Percentiles rank a stretch among this genome's conserved stretches.
These are phyloP conservation scores for Penicillium argentinense DNA, from an alignment of 495 filamentous ascomycete genomes.

Conservation along the genomic window DNA sequence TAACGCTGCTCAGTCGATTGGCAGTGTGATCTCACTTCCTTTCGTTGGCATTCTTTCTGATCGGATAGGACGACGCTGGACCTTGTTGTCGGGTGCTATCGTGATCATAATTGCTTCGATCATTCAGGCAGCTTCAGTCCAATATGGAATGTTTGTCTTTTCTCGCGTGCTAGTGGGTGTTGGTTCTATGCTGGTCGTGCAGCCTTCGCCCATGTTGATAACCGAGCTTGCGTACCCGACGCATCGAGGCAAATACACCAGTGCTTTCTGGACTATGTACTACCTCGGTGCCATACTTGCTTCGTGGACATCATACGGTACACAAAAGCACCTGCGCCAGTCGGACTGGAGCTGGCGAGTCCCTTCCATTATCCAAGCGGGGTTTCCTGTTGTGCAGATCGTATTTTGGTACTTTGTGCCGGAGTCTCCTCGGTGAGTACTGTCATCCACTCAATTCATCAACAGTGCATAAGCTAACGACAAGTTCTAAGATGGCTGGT, in stretches of 20 bases:
- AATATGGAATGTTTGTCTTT: conserved; percentile 31
- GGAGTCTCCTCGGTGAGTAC: conserved; percentile 41
- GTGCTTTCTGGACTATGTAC: conserved; percentile 54
- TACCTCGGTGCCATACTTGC: conserved; percentile 55
- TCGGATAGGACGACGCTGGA: conserved; percentile 14
- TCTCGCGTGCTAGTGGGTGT: conserved; percentile 33
- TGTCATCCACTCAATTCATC: neutral
- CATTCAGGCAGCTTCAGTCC: conserved; percentile 27
- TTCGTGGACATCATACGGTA: conserved; percentile 30
- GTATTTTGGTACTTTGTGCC: conserved; percentile 41
- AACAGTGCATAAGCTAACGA: too few relatives aligned
- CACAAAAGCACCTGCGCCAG: conserved; percentile 24
- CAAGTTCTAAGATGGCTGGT: conserved; percentile 35
- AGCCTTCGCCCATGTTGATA: conserved; percentile 59
- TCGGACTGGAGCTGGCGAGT: conserved; percentile 48
- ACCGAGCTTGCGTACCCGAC: conserved; percentile 63
- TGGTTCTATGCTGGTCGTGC: conserved; percentile 27
- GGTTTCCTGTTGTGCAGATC: conserved; percentile 42
- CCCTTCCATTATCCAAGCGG: conserved; percentile 43
- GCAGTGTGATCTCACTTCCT: conserved; percentile 43
- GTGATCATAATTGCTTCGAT: conserved; percentile 12
- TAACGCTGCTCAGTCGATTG: conserved; percentile 64
- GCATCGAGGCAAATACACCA: conserved; percentile 60
- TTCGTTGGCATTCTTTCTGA: conserved; percentile 18
- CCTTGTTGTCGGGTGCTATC: conserved; percentile 13